Conservation (phyloP, 2,329 filamentous ascomycete species). For the Venturia asperata region DNA sequence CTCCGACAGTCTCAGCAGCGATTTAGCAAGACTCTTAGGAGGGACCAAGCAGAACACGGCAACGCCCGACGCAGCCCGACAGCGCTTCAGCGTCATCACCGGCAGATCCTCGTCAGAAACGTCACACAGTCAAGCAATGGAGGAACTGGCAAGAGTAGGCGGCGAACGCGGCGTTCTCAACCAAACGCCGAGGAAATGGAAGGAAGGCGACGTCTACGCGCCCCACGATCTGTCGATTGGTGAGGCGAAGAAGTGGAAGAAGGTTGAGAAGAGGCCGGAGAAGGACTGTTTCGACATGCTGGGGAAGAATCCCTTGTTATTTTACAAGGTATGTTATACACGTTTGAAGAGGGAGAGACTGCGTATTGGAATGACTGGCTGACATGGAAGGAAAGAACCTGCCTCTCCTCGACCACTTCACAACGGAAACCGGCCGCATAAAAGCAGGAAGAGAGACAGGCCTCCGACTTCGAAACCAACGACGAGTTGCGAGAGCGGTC, state of each 20-base stretch:
- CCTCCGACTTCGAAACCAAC: conserved; percentile 80
- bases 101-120: neutral
- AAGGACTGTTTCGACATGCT: conserved; percentile 72
- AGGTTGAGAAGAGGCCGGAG: conserved; percentile 44
- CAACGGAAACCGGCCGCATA: conserved; percentile 78
- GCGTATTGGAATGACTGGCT: conserved; percentile 12
- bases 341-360: no score
- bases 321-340: conserved; percentile 90
- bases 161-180: conserved; percentile 37
- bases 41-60: neutral
- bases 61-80: neutral
- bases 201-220: conserved; percentile 75
- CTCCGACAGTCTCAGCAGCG: conserved; percentile 23
- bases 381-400: conserved; percentile 61
- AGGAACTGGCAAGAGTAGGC: conserved; percentile 3
- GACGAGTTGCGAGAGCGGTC: conserved; percentile 88
- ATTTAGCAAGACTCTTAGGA: conserved; percentile 17
- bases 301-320: conserved; percentile 69
- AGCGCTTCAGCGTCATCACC: neutral
- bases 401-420: conserved; percentile 80
- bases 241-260: conserved; percentile 78
- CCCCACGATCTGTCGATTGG: conserved; percentile 74
- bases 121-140: neutral
- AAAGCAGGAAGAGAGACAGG: conserved; percentile 68
- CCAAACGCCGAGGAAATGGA: conserved; percentile 65